Evolutionary conservation across 2,329 filamentous ascomycete genomes (phyloP).

Genomic region (Pseudocercospora eumusae): DNA sequence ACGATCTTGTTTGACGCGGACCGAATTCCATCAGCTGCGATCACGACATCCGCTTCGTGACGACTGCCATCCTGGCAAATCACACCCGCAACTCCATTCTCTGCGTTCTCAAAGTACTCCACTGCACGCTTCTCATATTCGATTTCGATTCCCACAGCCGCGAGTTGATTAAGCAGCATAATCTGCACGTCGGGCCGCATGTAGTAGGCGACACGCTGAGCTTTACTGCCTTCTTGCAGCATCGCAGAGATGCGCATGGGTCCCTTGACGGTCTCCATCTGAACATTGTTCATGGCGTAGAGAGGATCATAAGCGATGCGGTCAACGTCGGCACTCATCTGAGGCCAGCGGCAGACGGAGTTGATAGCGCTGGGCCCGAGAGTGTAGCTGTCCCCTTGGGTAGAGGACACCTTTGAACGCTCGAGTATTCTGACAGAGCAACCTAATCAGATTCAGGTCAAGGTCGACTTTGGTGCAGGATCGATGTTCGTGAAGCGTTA

Average conservation of each 20-base stretch:
- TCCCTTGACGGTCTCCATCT: conserved; percentile 13
- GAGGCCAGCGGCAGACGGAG: conserved; percentile 58
- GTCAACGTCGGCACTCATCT: conserved; percentile 43
- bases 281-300: neutral
- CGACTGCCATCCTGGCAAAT: conserved; percentile 43
- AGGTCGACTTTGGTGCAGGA: neutral
- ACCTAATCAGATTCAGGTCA: neutral
- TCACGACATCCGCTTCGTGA: conserved; percentile 45
- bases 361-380: conserved; percentile 56
- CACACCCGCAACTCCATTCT: conserved; percentile 28
- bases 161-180: conserved; percentile 55
- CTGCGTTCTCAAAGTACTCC: conserved; percentile 49
- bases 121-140: conserved; percentile 47
- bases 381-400: conserved; percentile 24
- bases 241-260: neutral
- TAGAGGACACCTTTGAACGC: conserved; percentile 11
- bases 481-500: neutral
- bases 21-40: conserved; percentile 41
- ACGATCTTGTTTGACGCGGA: conserved; percentile 45
- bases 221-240: conserved; percentile 8
- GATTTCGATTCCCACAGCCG: conserved; percentile 45
- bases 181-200: conserved; percentile 21
- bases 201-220: conserved; percentile 10
- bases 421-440: conserved; percentile 10
- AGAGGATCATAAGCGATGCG: conserved; percentile 1